phyloP scores from a whole-genome alignment of 1,284 basidiomycete species.

The Cryptococcus amylolentus region DNA sequence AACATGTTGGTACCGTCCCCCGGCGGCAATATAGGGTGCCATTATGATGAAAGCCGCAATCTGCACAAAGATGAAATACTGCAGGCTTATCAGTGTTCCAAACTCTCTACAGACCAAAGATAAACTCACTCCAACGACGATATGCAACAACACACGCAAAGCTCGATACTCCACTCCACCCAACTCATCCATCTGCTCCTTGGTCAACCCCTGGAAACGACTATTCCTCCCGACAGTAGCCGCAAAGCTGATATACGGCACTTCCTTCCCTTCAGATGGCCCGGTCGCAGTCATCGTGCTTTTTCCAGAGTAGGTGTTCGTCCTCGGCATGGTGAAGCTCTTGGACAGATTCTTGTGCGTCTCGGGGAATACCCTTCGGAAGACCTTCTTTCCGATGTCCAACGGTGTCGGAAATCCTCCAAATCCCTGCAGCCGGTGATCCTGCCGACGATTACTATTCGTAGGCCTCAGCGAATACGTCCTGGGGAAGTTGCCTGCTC shows the following conservation, averaged over 20 bases:
- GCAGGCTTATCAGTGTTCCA: constrained; percentile 7
- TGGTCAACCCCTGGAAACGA: constrained; percentile 71
- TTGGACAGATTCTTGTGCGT: constrained; percentile 57
- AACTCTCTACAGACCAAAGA: neutral
- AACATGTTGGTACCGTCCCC: constrained; percentile 51
- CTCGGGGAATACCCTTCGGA: constrained; percentile 60
- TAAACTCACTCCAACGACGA: constrained; percentile 59
- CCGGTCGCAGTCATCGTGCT: constrained; percentile 35
- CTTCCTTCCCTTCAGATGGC: constrained; percentile 52
- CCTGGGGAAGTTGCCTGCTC: constrained; percentile 34
- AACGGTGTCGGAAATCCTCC: constrained; percentile 88
- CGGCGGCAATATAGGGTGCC: constrained; percentile 71
- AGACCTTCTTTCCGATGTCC: constrained; percentile 55
- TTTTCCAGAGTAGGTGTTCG: constrained; percentile 58
- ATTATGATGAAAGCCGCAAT: constrained; percentile 67
- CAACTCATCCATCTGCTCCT: constrained; percentile 82
- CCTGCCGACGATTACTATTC: constrained; percentile 32
- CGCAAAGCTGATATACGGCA: constrained; percentile 82
- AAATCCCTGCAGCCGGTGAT: constrained; percentile 53
- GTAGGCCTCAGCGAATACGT: constrained; percentile 48
- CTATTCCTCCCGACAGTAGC: constrained; percentile 83
- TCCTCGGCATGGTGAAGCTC: constrained; percentile 69
- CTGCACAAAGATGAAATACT: constrained; percentile 73
- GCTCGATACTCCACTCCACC: constrained; percentile 95
- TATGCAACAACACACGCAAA: constrained; percentile 71